Base-by-base conservation (phyloP, 2,329 filamentous ascomycete species). In the Cladosporium sp. region DNA sequence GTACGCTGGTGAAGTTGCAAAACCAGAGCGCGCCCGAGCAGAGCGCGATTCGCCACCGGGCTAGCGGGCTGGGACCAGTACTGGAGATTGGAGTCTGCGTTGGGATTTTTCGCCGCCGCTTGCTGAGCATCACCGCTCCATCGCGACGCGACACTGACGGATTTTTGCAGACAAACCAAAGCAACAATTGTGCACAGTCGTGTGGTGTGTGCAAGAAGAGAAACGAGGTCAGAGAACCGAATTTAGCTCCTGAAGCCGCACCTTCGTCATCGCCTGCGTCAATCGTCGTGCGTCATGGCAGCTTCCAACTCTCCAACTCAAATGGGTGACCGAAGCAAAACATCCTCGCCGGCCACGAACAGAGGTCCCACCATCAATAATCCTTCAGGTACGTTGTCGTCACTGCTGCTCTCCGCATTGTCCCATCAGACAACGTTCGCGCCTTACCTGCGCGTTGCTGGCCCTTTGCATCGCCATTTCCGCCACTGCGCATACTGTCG, bases 41-140 rank as follows among this genome's bases (percentile, higher is more conserved):
- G 46, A 63, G 35, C 61, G 61, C 35, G 61, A 63, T 63, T 63
- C 46, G 61, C 61, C 61, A 63, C 61, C 61, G 61, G 61, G 50
- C 61, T 63, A 55, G 61, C 61, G 61, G n/a, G 56, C 56, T 59
- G 56, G 61, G 46, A 31, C 52, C 52, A 55, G 29, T 55, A 31
- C 46, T 53, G 60, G 50, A 63, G 61, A 56, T 53, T 62, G 52
- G 60, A 49, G 37, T 29, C 60, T 62, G 60, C 49, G 21, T 63
- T 56, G 49, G n/a, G n/a, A 46, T 46, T 63, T 56, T 63, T 63
- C 61, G 50, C 10, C 50, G 61, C 50, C 23, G 61, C 61, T 59
- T 31, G 56, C 37, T 59, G 56, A 26, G 44, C 46, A 62, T 35
- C 59, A 62, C 46, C 59, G 44, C 29, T 33, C 46, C 59, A 37